Evolutionary conservation across 2,329 filamentous ascomycete genomes (phyloP), one percentile per base, ranked within the genome.

Genomic region (Gliomastix tumulicola): DNA sequence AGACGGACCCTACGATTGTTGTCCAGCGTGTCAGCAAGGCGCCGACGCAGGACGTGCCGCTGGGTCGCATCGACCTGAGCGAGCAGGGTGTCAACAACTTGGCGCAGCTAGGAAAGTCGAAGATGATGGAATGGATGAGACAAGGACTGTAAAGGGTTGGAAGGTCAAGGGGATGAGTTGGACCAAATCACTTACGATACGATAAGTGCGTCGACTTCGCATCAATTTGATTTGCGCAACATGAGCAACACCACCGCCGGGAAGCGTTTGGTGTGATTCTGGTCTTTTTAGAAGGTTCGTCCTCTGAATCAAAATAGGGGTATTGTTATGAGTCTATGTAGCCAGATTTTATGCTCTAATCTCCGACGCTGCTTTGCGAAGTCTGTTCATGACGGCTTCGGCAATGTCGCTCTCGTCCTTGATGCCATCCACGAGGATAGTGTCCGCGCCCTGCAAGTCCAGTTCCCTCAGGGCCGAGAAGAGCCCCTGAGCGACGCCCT

Each of bases 51-150:
- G 92, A 98, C 65, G 82, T 88, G 50, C 88, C 88, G 56, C 78
- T 96, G 61, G 88, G 92, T 70, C 87, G 85, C 56, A 90, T 97
- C 62, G 90, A 97, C 59, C 79, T 97, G 38, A 94, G 88, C 53
- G 90, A 97, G 64, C 88, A 96, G 64, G 90, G 90, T 35, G 79
- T 97, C 60, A 81, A 95, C 63, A 96, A 95, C 66, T 72, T 90
- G 48, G 92, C 89, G 63, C 87, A 95, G 60, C 84, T 96, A 59
- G 90, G 89, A 58, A 94, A 92, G 72, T 82, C 83, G 52, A 90
- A 94, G 65, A 65, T 95, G 55, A 84, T 87, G 31, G 89, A 96
- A 65, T 84, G 88, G 74, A 71, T 96, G 72, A 79, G 90, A 57
- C 87, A 94, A 63, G 84, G 86, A 16, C 62, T 88, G 60, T 88